Evolutionary conservation across 768 basidiomycete genomes (phyloP).

Genomic region (Boletus bicolor): DNA sequence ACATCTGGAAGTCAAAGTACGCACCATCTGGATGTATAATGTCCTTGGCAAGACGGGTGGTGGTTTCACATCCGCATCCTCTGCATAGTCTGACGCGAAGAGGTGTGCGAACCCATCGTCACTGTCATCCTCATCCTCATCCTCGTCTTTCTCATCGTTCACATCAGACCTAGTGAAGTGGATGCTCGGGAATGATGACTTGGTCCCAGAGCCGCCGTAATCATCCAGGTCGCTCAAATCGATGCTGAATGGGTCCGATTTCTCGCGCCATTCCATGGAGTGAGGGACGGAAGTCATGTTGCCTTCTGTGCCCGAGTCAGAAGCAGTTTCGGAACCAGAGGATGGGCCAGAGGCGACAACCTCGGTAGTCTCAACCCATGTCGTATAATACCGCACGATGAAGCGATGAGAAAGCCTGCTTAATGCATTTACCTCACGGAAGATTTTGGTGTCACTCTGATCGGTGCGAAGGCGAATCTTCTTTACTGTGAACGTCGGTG

Average conservation of each 20-base stretch:
- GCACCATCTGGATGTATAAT: constrained; percentile 93
- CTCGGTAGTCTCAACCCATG: constrained; percentile 80
- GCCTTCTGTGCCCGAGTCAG: constrained; percentile 39
- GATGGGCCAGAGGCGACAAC: constrained; percentile 44
- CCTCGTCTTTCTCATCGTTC: constrained; percentile 40
- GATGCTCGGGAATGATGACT: constrained; percentile 77
- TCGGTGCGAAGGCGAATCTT: constrained; percentile 78
- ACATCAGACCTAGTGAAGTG: constrained; percentile 61
- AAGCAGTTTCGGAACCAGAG: constrained; percentile 42
- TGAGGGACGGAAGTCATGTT: constrained; percentile 57
- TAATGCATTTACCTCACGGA: constrained; percentile 88
- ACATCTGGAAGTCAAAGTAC: background rate
- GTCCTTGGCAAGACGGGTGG: constrained; percentile 45
- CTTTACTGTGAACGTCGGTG: constrained; percentile 54
- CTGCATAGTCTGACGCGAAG: constrained; percentile 33
- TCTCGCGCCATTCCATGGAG: constrained; percentile 38
- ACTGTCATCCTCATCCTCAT: constrained; percentile 40
- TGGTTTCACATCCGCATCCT: constrained; percentile 32
- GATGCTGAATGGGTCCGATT: constrained; percentile 60
- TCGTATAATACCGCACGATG: constrained; percentile 90
- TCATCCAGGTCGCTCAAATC: constrained; percentile 64
- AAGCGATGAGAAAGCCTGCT: constrained; percentile 83
- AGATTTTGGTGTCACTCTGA: constrained; percentile 84
- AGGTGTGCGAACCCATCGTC: constrained; percentile 40
- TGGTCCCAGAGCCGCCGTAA: constrained; percentile 48